Percentiles rank a stretch among this genome's conserved stretches.
These are phyloP conservation scores for Pleurozium schreberi DNA, from an alignment of 225 moss, liverwort and hornwort genomes.

Conservation along the genomic window DNA sequence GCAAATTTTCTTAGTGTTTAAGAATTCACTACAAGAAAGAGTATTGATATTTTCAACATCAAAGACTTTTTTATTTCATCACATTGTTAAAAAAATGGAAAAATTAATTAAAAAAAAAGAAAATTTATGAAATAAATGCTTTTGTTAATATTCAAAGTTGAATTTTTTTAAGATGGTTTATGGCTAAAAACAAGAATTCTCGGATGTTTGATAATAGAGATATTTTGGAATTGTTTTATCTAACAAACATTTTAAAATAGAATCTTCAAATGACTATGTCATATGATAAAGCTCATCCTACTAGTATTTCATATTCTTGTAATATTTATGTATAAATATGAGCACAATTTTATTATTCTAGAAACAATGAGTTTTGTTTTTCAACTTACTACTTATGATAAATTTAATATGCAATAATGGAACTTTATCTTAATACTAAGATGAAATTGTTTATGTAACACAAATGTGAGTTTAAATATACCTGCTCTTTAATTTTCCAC, in stretches of 20 bases:
- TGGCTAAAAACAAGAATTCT: too few species aligned
- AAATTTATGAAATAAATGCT: too few species aligned
- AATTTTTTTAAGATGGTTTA: neutral
- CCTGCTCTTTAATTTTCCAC: conserved; percentile 27
- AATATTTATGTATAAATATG: neutral
- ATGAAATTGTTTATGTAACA: neutral
- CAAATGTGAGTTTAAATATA: neutral
- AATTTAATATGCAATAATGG: too few species aligned
- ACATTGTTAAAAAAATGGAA: too few species aligned
- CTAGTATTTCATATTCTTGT: neutral
- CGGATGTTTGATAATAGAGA: neutral
- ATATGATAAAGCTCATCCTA: neutral
- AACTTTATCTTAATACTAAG: neutral
- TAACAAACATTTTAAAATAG: too few species aligned
- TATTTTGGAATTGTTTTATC: neutral
- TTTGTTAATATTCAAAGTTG: neutral
- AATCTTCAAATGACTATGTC: neutral
- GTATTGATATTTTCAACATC: neutral
- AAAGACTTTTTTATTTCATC: neutral
- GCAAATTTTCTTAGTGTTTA: too few species aligned
- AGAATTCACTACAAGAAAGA: too few species aligned
- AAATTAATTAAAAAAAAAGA: too few species aligned
- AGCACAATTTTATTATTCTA: neutral
- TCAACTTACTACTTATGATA: neutral
- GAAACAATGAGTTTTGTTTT: neutral